Conservation (phyloP, 2,329 filamentous ascomycete species). For the Talaromyces islandicus region DNA sequence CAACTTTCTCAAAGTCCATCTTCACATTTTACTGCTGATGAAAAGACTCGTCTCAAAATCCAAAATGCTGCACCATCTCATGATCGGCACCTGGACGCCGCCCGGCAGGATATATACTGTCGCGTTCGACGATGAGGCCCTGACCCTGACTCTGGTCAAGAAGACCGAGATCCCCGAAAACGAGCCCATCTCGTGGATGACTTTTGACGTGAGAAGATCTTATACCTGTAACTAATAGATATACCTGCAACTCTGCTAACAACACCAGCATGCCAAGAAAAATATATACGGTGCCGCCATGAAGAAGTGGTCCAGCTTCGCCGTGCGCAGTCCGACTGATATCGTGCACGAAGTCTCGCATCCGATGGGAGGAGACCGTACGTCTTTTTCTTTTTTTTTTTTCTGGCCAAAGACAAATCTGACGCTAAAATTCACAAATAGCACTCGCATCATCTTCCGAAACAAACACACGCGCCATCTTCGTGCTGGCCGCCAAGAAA, state of each 20-base stretch:
- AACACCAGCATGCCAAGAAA: conserved; percentile 64
- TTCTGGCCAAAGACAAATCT: background rate
- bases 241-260: background rate
- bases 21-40: background rate
- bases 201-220: conserved; percentile 65
- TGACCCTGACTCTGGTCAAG: conserved; percentile 70
- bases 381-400: too few relatives aligned
- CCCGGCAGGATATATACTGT: conserved; percentile 88
- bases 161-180: conserved; percentile 74
- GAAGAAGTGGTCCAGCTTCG: conserved; percentile 88
- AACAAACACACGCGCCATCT: conserved; percentile 83
- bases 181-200: conserved; percentile 91
- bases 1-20: background rate
- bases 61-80: conserved; percentile 79
- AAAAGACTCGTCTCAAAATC: background rate
- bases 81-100: conserved; percentile 88
- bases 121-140: conserved; percentile 74
- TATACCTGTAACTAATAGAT: background rate
- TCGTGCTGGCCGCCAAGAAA: conserved; percentile 71
- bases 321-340: conserved; percentile 66
- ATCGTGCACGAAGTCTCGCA: conserved; percentile 71
- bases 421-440: conserved; percentile 25
- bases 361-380: conserved; percentile 70
- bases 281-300: conserved; percentile 84
- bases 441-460: conserved; percentile 61